A percentile compares a stretch with the other conserved stretches of the same genome.
These are phyloP conservation scores for Platanus orientalis DNA, from an alignment of 164 flowering plant genomes.

Conservation along the genomic window DNA sequence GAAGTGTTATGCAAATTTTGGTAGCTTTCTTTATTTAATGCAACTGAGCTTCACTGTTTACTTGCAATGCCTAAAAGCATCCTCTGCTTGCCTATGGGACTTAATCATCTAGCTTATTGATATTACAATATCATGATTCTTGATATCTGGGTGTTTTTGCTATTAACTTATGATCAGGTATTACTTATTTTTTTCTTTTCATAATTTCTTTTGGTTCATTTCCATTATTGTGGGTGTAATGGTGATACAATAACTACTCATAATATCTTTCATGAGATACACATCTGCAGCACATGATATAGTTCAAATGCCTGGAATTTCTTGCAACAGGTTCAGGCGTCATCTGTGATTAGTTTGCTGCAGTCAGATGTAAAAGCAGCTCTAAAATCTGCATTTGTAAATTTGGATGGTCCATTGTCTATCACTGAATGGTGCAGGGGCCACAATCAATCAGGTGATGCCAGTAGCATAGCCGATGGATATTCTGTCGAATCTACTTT, in stretches of 20 bases:
- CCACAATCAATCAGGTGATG: constrained; percentile 58
- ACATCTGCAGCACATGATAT: background rate
- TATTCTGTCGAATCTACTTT: constrained; percentile 62
- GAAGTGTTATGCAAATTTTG: background rate
- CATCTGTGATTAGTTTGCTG: constrained; percentile 72
- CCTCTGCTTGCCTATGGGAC: background rate
- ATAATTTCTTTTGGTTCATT: no score
- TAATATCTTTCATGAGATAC: no score
- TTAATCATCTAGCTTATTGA: background rate
- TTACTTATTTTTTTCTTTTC: no score
- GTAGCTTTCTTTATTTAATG: background rate
- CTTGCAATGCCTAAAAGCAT: no score
- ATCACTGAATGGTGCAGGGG: constrained; percentile 93
- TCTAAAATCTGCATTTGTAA: constrained; percentile 81
- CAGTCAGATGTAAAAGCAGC: constrained; percentile 88
- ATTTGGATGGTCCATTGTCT: constrained; percentile 84
- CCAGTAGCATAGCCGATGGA: constrained; percentile 50
- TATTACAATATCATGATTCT: no score
- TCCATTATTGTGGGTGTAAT: no score
- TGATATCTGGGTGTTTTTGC: no score
- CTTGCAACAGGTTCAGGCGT: constrained; percentile 69
- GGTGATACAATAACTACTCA: no score
- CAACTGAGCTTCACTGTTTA: background rate
- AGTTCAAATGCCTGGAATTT: background rate
- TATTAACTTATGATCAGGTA: no score